A percentile compares a stretch with the other conserved stretches of the same genome.
Evolutionary conservation across 139 green algal genomes (phyloP).

Genomic region (Tetradesmus obliquus): DNA sequence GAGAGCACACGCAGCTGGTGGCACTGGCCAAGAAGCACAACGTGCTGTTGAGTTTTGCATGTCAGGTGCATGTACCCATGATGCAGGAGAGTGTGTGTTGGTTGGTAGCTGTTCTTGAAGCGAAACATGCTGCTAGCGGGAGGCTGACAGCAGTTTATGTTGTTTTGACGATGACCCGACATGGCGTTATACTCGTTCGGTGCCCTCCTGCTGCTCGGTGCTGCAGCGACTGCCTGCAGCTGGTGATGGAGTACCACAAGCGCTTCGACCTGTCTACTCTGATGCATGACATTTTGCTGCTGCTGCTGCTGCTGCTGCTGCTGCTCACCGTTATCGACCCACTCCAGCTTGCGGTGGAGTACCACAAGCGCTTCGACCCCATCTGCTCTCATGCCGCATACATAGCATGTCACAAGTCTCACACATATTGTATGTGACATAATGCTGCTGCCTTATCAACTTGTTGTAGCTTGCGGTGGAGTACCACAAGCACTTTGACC

Average conservation of each 20-base stretch:
- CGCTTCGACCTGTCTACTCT: constrained; percentile 62
- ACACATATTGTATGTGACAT: too few species aligned
- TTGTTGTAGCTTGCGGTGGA: constrained; percentile 56
- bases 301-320: background rate
- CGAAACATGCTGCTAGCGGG: too few species aligned
- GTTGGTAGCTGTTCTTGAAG: too few species aligned
- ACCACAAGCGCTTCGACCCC: constrained; percentile 82
- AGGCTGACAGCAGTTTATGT: too few species aligned
- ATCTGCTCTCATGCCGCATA: constrained; percentile 70
- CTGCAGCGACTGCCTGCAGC: background rate
- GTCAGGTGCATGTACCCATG: too few species aligned
- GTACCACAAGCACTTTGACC: constrained; percentile 83
- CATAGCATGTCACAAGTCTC: too few species aligned
- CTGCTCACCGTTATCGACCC: background rate
- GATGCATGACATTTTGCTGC: background rate
- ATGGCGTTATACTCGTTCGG: too few species aligned
- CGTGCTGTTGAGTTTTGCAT: constrained; percentile 43
- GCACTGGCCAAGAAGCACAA: constrained; percentile 48
- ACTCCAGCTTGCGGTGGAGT: constrained; percentile 64
- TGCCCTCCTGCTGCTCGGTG: too few species aligned
- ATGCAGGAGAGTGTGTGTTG: too few species aligned
- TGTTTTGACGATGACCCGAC: too few species aligned
- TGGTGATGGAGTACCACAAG: constrained; percentile 80
- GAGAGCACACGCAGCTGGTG: constrained; percentile 59
- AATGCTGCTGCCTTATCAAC: too few species aligned